Percentiles rank a stretch among this genome's conserved stretches.
Evolutionary conservation across 1,139 yeast species (phyloP).

Genomic region (Lizanozyma gosingica): DNA sequence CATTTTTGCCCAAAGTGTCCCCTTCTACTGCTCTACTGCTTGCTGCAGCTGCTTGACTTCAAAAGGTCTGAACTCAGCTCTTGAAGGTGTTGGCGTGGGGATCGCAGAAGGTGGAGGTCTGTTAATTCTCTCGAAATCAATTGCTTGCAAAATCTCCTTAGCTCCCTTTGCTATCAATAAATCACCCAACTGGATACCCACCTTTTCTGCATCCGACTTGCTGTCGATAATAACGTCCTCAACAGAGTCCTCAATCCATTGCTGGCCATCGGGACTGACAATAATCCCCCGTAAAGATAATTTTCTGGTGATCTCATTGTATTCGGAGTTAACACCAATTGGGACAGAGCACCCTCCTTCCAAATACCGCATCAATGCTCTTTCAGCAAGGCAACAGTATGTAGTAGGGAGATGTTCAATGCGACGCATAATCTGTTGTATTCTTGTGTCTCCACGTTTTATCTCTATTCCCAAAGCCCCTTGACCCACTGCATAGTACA

Average conservation of each 20-base stretch:
- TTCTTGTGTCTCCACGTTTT: slow-evolving; percentile 53
- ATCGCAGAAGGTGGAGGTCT: slow-evolving; percentile 19
- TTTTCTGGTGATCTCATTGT: slow-evolving; percentile 31
- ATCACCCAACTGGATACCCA: slow-evolving; percentile 67
- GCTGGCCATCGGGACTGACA: slow-evolving; percentile 75
- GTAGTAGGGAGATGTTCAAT: slow-evolving; percentile 65
- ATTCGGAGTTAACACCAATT: slow-evolving; percentile 73
- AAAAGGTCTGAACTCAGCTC: background rate
- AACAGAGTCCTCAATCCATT: slow-evolving; percentile 47
- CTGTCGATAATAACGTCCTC: slow-evolving; percentile 21
- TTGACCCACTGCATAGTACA: slow-evolving; percentile 97
- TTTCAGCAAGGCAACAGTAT: slow-evolving; percentile 80
- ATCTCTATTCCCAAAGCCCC: slow-evolving; percentile 95
- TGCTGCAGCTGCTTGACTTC: background rate
- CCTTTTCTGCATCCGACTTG: slow-evolving; percentile 55
- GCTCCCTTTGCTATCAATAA: slow-evolving; percentile 71
- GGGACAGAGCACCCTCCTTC: slow-evolving; percentile 99
- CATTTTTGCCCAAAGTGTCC: no score
- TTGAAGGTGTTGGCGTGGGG: background rate
- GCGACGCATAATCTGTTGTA: slow-evolving; percentile 48
- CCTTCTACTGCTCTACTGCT: background rate
- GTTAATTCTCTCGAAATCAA: slow-evolving; percentile 60
- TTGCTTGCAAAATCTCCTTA: slow-evolving; percentile 67
- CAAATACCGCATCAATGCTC: slow-evolving; percentile 75
- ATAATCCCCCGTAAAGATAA: slow-evolving; percentile 63